Evolutionary conservation across 169 alveolate genomes (phyloP), one percentile per base, ranked within the genome.

Genomic region (Eimeria tenella): DNA sequence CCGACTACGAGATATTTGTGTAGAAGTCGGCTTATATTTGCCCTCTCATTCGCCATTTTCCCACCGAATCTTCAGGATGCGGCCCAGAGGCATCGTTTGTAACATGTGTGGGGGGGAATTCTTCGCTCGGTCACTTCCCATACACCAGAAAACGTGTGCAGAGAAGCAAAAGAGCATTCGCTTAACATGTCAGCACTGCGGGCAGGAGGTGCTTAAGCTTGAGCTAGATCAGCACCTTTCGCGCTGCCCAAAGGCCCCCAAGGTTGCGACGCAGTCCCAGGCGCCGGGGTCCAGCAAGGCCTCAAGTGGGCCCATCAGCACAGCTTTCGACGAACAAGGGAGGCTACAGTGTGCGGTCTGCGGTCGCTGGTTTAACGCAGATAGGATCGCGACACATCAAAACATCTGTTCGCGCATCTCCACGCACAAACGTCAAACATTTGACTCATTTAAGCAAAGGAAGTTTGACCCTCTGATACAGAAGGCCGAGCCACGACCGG

Each of bases 101-200:
- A 60, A 68, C 13, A 75, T 74, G 94, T 90, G 94, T 17, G 94
- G 94, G 25, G 90, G 94, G 73, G 86, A 60, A n/a, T 90, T 90
- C 82, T 90, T 75, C 49, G 90, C 50, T 0, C 82, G 82, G 11
- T 74, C 82, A 7, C 58, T 90, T 19, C 82, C 88, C 17, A 74
- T 90, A 25, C 94, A 90, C 70, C 89, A 90, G 83, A 90, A 62
- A 62, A 75, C 83, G 10, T 90, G 94, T 42, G 94, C 88, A 10
- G 25, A 1, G 70, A 75, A 90, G 82, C 89, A 90, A 83, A 42
- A 50, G 50, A 52, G 10, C 74, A 65, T 60, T 8, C 50, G 55
- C 10, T 53, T 90, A 3, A 23, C 89, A 3, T 90, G 94, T 50
- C 90, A 83, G 65, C 55, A 90, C 82, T 90, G 94, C 83, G 71